Base-by-base conservation (phyloP, 1,284 basidiomycete genomes). In the Apiotrichum mycotoxinovorans region DNA sequence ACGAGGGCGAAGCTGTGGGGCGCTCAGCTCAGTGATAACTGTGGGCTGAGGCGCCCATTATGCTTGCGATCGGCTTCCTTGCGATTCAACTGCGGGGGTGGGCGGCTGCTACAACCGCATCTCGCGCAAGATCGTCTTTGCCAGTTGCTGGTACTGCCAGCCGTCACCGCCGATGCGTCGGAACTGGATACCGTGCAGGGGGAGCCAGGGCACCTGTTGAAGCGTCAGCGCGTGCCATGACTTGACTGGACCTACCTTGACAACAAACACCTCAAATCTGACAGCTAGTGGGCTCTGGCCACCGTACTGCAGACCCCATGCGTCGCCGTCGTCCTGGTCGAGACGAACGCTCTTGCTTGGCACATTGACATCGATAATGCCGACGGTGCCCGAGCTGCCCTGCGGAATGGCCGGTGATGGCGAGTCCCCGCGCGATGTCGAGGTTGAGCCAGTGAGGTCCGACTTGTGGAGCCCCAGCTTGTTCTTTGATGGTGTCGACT, bases 81-180 rank as follows among this genome's bases (percentile, higher is more conserved):
- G n/a, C n/a, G n/a, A n/a, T n/a, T n/a, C n/a, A n/a, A n/a, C n/a
- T n/a, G n/a, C n/a, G n/a, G n/a, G n/a, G n/a, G n/a, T n/a, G n/a
- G n/a, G n/a, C n/a, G n/a, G 34, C 34, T 38, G 20, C 26, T 62
- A 93, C 80, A 97, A 79, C 80, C 95, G 93, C 77, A 97, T 83
- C 77, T 96, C 93, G 56, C 90, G 89, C 66, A 97, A 76, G 43
- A 97, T 91, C 58, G 93, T 83, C 70, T 91, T 85, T n/a, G 93
- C 94, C 49, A 98, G 83, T 88, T 92, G 93, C 74, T 93, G 89
- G 75, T 97, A 96, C 78, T 97, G 92, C 94, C 93, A 97, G 2
- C 91, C 91, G 66, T 97, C 92, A 3, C 94, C 94, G 44, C 89
- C 85, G 0, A 89, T 84, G 56, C 95, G 83, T 53, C 94, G 85